These are phyloP conservation scores for Diaporthe humulicola DNA, from an alignment of 2,329 filamentous ascomycete species.

Conservation along the genomic window DNA sequence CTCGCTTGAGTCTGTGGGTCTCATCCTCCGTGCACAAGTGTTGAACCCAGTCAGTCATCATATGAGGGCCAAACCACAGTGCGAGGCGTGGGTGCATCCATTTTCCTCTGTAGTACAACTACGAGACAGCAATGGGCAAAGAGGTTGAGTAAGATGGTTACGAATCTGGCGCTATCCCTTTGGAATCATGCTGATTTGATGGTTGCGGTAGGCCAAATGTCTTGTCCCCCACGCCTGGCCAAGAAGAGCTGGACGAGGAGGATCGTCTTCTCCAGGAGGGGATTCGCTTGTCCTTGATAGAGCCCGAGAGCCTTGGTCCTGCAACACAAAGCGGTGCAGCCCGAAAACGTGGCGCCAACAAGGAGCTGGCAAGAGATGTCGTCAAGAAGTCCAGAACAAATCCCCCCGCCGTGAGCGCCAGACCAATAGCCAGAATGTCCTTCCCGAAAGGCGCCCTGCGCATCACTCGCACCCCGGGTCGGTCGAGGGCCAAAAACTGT, in stretches of 20 bases:
- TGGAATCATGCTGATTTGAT: background rate
- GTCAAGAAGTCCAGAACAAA: background rate
- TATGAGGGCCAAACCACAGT: too few species aligned
- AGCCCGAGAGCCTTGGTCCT: background rate
- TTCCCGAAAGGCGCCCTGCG: slow-evolving; percentile 45
- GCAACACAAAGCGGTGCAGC: background rate
- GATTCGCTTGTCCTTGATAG: slow-evolving; percentile 32
- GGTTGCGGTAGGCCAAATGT: background rate
- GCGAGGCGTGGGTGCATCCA: too few species aligned
- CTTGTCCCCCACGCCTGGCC: background rate
- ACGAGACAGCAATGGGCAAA: background rate
- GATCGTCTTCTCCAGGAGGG: slow-evolving; percentile 25
- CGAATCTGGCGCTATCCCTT: background rate
- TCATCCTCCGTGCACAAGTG: too few species aligned
- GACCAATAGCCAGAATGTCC: slow-evolving; percentile 32
- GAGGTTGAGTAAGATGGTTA: background rate
- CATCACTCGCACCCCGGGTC: slow-evolving; percentile 46
- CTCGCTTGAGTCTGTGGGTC: background rate
- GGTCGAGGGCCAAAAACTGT: slow-evolving; percentile 44
- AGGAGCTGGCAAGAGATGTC: background rate
- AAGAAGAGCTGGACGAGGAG: slow-evolving; percentile 2
- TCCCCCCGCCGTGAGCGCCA: background rate
- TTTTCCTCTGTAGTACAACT: too few species aligned
- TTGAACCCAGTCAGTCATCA: too few species aligned
- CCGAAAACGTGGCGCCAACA: slow-evolving; percentile 7